phyloP scores from a whole-genome alignment of 208 protist species.

The Acanthamoeba triangularis region DNA sequence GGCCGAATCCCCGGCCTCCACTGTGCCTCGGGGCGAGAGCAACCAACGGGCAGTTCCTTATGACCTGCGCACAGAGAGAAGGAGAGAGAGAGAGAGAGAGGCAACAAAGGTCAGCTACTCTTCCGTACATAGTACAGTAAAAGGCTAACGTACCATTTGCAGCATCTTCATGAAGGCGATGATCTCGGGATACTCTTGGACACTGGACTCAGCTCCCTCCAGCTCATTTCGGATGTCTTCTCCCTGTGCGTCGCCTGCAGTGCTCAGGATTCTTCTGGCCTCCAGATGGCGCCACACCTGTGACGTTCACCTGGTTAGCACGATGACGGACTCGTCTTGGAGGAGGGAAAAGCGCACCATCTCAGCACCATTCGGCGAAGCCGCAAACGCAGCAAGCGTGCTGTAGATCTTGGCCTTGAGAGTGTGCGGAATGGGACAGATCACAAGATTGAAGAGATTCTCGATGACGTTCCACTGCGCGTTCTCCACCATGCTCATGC shows the following conservation, averaged over 20 bases:
- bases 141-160: background rate
- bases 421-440: constrained; percentile 37
- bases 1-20: background rate
- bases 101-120: too few relatives aligned
- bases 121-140: background rate
- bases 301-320: background rate
- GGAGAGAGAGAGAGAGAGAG: too few relatives aligned
- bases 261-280: constrained; percentile 3
- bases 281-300: constrained; percentile 20
- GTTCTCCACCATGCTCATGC: constrained; percentile 15
- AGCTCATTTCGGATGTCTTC: constrained; percentile 52
- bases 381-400: constrained; percentile 46
- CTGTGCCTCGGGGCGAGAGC: background rate
- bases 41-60: background rate
- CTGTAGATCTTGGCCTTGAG: constrained; percentile 68
- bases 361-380: background rate
- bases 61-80: background rate
- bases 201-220: constrained; percentile 41
- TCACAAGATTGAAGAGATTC: constrained; percentile 12
- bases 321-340: background rate
- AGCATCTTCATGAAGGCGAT: constrained; percentile 70
- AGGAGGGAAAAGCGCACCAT: background rate
- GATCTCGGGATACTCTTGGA: constrained; percentile 56
- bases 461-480: constrained; percentile 27
- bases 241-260: background rate